A percentile compares a stretch with the other conserved stretches of the same genome.
Conservation (phyloP, 352 stramenopile genomes). For the Globisporangium abappressorium region DNA sequence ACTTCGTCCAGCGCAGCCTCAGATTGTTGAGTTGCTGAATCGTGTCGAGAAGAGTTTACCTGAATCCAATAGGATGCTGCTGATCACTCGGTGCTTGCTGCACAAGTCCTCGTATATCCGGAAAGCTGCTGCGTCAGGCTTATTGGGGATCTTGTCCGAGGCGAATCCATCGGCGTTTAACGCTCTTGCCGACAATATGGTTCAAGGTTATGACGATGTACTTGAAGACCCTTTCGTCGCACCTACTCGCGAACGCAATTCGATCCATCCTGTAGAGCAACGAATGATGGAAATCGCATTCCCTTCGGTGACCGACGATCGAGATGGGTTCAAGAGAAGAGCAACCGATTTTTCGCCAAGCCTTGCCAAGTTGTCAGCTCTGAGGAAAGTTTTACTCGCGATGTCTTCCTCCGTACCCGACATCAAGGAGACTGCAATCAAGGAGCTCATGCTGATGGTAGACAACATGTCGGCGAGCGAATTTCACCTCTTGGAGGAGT, state of each 20-base stretch:
- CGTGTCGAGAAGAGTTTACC: constrained; percentile 29
- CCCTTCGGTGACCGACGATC: constrained; percentile 2
- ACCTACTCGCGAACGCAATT: not conserved
- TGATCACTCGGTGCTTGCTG: constrained; percentile 49
- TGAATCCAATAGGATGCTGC: constrained; percentile 18
- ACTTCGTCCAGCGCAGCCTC: constrained; percentile 29
- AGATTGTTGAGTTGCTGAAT: constrained; percentile 43
- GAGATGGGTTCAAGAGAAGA: not conserved
- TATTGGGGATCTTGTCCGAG: constrained; percentile 33
- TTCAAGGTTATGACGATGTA: not conserved
- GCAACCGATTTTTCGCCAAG: constrained; percentile 19
- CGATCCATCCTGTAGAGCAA: constrained; percentile 5
- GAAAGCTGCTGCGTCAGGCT: constrained; percentile 38
- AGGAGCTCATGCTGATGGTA: constrained; percentile 25
- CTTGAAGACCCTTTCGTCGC: constrained; percentile 16
- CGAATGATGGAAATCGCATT: constrained; percentile 9
- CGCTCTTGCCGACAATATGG: constrained; percentile 15
- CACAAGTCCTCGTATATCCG: constrained; percentile 49
- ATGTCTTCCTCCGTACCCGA: not conserved
- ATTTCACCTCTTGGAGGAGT: constrained; percentile 20
- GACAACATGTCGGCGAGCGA: constrained; percentile 14
- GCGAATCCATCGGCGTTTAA: constrained; percentile 2
- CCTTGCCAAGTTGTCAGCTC: constrained; percentile 10
- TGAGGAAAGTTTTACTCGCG: constrained; percentile 13
- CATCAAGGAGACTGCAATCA: constrained; percentile 23